Conservation (phyloP, 2,329 filamentous ascomycete genomes). For the Aspergillus ustus region DNA sequence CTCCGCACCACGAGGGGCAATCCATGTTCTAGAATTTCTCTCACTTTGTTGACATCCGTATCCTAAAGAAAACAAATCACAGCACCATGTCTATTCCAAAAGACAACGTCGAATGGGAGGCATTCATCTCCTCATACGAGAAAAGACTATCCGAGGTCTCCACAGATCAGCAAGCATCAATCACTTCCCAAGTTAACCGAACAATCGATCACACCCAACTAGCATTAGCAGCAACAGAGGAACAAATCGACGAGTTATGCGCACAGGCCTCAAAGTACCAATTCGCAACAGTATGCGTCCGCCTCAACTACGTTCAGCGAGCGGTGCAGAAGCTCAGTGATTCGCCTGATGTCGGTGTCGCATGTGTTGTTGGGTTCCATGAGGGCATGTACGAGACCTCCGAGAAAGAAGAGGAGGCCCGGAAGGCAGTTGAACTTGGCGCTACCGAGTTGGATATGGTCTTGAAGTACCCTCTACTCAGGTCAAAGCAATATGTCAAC, state of each 20-base stretch:
- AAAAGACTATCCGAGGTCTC: slow-evolving; percentile 30
- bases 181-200: slow-evolving; percentile 34
- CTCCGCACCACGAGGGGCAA: slow-evolving; percentile 1
- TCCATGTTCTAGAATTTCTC: neutral
- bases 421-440: slow-evolving; percentile 54
- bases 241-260: slow-evolving; percentile 59
- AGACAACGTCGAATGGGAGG: slow-evolving; percentile 40
- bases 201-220: slow-evolving; percentile 52
- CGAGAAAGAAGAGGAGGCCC: slow-evolving; percentile 58
- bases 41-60: neutral
- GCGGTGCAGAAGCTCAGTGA: slow-evolving; percentile 52
- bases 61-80: slow-evolving; percentile 1
- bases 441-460: slow-evolving; percentile 64
- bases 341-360: slow-evolving; percentile 54
- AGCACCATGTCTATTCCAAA: slow-evolving; percentile 31
- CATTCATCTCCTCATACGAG: slow-evolving; percentile 33
- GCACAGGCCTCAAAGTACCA: slow-evolving; percentile 55
- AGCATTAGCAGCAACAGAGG: slow-evolving; percentile 47
- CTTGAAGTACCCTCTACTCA: slow-evolving; percentile 58
- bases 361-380: slow-evolving; percentile 64
- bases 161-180: slow-evolving; percentile 29
- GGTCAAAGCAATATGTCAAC: slow-evolving; percentile 48
- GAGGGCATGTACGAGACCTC: slow-evolving; percentile 60
- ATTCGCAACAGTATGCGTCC: slow-evolving; percentile 60
- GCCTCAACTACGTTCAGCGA: slow-evolving; percentile 56